Conservation (phyloP, 1,284 basidiomycete genomes). For the Pseudozyma hubeiensis region DNA sequence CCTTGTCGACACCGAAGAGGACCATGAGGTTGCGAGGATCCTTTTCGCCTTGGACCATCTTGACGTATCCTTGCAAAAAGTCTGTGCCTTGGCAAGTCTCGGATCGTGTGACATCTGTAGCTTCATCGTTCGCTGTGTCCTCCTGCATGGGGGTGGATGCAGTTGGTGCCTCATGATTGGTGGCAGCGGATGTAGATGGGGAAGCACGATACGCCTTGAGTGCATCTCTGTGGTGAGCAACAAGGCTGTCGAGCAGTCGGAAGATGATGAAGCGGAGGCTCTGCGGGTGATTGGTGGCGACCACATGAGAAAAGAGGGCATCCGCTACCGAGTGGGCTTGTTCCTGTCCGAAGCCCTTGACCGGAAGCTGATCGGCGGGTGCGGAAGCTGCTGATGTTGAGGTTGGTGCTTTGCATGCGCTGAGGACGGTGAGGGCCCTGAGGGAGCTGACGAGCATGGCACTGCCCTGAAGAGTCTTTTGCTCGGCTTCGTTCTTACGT, state of each 20-base stretch:
- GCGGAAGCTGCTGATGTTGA: background rate
- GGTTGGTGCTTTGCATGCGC: slow-evolving; percentile 29
- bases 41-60: slow-evolving; percentile 91
- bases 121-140: slow-evolving; percentile 13
- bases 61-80: slow-evolving; percentile 81
- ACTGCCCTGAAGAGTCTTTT: slow-evolving; percentile 53
- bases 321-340: slow-evolving; percentile 78
- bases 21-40: slow-evolving; percentile 94
- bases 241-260: slow-evolving; percentile 81
- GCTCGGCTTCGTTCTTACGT: slow-evolving; percentile 42
- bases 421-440: slow-evolving; percentile 78
- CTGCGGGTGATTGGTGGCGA: slow-evolving; percentile 84
- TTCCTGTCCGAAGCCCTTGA: slow-evolving; percentile 77
- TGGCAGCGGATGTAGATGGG: background rate
- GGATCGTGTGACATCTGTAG: slow-evolving; percentile 5
- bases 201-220: slow-evolving; percentile 22
- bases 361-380: slow-evolving; percentile 8
- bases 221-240: slow-evolving; percentile 76
- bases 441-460: slow-evolving; percentile 70
- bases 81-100: slow-evolving; percentile 72
- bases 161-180: slow-evolving; percentile 6
- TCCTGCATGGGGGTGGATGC: slow-evolving; percentile 19
- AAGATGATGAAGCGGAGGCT: slow-evolving; percentile 85
- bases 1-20: slow-evolving; percentile 86
- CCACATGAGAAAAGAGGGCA: slow-evolving; percentile 80